Percentiles rank a stretch among this genome's conserved stretches.
Evolutionary conservation across 2,329 filamentous ascomycete genomes (phyloP).

Genomic region (Talaromyces sp.): DNA sequence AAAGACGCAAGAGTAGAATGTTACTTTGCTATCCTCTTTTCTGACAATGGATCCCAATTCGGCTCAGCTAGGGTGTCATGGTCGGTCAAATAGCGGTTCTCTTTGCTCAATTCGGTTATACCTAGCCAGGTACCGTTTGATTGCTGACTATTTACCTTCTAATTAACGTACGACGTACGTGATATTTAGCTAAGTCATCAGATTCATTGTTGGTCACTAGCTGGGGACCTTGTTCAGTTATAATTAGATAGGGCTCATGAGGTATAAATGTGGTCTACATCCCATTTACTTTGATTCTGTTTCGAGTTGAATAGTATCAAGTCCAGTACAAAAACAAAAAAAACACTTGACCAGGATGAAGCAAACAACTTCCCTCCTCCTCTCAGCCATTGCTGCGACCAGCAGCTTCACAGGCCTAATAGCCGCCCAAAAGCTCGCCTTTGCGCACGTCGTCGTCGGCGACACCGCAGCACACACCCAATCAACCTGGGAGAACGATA

Average conservation of each 20-base stretch:
- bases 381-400: slow-evolving; percentile 8
- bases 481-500: slow-evolving; percentile 27
- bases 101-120: background rate
- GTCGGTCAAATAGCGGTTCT: background rate
- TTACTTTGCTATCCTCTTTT: slow-evolving; percentile 5
- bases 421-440: slow-evolving; percentile 21
- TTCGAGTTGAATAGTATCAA: background rate
- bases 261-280: background rate
- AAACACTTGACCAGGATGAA: slow-evolving; percentile 10
- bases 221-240: background rate
- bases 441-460: slow-evolving; percentile 30
- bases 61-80: background rate
- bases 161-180: background rate
- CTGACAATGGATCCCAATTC: background rate
- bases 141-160: background rate
- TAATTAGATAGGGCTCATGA: background rate
- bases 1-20: background rate
- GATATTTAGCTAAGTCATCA: background rate
- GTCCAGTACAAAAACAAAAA: background rate
- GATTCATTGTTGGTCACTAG: background rate
- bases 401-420: slow-evolving; percentile 2
- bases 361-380: slow-evolving; percentile 10
- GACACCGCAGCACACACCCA: slow-evolving; percentile 20
- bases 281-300: background rate
- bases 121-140: background rate